Percentiles rank a stretch among this genome's conserved stretches.
These are phyloP conservation scores for Arabis alpina DNA, from an alignment of 345 rosid species.

Conservation along the genomic window DNA sequence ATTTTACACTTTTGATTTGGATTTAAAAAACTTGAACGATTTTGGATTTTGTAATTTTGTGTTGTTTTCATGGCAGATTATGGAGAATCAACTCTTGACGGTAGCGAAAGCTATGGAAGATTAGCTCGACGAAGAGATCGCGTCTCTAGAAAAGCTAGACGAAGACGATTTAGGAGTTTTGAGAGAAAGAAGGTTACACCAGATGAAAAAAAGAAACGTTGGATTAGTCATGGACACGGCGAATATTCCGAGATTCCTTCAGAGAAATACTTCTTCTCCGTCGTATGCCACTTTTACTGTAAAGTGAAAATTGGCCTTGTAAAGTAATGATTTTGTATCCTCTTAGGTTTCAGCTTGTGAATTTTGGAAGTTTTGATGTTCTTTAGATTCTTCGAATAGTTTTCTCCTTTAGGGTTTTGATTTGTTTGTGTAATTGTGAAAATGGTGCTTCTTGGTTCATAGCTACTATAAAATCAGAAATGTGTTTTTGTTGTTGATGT, in stretches of 20 bases:
- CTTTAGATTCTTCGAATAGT: background rate
- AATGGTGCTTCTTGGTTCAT: slow-evolving; percentile 18
- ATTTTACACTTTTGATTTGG: background rate
- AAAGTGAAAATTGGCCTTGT: slow-evolving; percentile 98
- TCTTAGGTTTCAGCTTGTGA: background rate
- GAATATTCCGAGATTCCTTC: slow-evolving; percentile 82
- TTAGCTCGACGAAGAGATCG: slow-evolving; percentile 86
- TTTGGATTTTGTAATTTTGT: slow-evolving; percentile 3
- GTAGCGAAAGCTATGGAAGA: slow-evolving; percentile 96
- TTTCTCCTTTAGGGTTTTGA: too few species aligned
- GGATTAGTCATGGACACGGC: slow-evolving; percentile 96
- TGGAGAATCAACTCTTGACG: slow-evolving; percentile 84
- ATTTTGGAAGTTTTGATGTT: background rate
- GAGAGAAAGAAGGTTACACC: slow-evolving; percentile 79
- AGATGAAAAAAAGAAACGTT: slow-evolving; percentile 93
- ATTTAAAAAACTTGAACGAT: background rate
- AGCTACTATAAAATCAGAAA: background rate
- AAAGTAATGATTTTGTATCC: slow-evolving; percentile 51
- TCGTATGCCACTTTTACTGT: slow-evolving; percentile 94
- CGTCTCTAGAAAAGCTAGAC: slow-evolving; percentile 82
- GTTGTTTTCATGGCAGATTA: slow-evolving; percentile 48
- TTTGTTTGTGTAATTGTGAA: too few species aligned
- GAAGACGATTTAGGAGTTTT: slow-evolving; percentile 78
- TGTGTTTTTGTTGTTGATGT: slow-evolving; percentile 15
- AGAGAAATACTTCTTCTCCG: slow-evolving; percentile 92